phyloP scores from a whole-genome alignment of 495 filamentous ascomycete genomes.

The Trichoderma gamsii region DNA sequence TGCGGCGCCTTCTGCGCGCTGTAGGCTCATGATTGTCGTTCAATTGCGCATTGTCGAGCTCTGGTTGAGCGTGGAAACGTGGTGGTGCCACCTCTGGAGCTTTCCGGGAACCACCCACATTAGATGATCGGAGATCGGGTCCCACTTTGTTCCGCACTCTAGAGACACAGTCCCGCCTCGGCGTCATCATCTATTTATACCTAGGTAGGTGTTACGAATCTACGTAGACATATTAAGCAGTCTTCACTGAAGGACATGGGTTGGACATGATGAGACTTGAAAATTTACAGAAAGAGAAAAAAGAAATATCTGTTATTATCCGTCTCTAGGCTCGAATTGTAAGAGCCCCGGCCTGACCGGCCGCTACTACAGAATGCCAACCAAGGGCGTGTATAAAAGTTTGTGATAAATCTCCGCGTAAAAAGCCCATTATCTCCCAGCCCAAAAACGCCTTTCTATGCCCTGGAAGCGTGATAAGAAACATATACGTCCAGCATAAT shows the following conservation, averaged over 20 bases:
- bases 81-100: constrained; percentile 7
- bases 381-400: constrained; percentile 8
- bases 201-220: no score
- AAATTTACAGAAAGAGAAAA: neutral
- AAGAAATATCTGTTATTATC: constrained; percentile 2
- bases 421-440: neutral
- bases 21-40: neutral
- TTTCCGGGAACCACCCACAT: neutral
- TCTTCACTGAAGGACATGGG: no score
- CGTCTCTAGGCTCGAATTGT: neutral
- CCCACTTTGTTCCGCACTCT: neutral
- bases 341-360: neutral
- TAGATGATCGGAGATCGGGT: constrained; percentile 11
- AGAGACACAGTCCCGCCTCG: neutral
- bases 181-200: neutral
- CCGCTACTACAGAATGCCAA: constrained; percentile 3
- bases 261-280: no score
- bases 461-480: constrained; percentile 3
- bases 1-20: constrained; percentile 11
- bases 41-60: constrained; percentile 6
- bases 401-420: constrained; percentile 5
- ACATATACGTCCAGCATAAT: constrained; percentile 14
- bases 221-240: no score
- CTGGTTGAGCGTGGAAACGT: neutral
- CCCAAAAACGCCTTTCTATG: constrained; percentile 10